Conservation (phyloP, 768 basidiomycete species). For the Clavaria fumosa region DNA sequence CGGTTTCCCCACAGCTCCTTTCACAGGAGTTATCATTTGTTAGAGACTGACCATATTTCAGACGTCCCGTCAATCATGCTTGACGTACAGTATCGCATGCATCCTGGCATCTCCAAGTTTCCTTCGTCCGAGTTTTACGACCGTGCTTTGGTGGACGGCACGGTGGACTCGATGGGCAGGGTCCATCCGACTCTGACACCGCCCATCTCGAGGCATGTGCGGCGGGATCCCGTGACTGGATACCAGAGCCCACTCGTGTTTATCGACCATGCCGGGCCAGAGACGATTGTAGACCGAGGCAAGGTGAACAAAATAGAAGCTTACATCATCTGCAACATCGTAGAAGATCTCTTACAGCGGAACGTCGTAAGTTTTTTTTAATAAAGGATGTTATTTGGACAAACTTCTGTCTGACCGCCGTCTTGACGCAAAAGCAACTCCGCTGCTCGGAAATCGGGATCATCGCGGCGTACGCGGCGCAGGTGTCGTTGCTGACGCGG, state of each 20-base stretch:
- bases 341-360: slow-evolving; percentile 64
- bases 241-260: slow-evolving; percentile 56
- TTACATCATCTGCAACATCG: slow-evolving; percentile 57
- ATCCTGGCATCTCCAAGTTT: slow-evolving; percentile 78
- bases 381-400: no score
- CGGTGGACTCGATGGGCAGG: slow-evolving; percentile 37
- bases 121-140: slow-evolving; percentile 77
- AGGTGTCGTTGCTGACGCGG: slow-evolving; percentile 61
- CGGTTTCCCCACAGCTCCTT: no score
- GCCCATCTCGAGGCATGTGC: slow-evolving; percentile 42
- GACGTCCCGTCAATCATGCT: slow-evolving; percentile 86
- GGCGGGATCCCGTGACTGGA: slow-evolving; percentile 22
- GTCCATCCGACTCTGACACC: slow-evolving; percentile 39
- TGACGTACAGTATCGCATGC: slow-evolving; percentile 94
- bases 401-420: no score
- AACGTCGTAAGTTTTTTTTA: slow-evolving; percentile 42
- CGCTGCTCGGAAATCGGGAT: slow-evolving; percentile 72
- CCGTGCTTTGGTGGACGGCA: slow-evolving; percentile 55
- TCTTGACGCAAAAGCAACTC: slow-evolving; percentile 30
- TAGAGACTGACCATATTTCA: no score
- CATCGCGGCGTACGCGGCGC: slow-evolving; percentile 84
- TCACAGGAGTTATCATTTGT: no score
- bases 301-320: slow-evolving; percentile 68
- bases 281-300: slow-evolving; percentile 55
- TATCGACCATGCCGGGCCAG: slow-evolving; percentile 60